Evolutionary conservation across 1,284 basidiomycete genomes (phyloP).

Genomic region (Ustilago sp.): DNA sequence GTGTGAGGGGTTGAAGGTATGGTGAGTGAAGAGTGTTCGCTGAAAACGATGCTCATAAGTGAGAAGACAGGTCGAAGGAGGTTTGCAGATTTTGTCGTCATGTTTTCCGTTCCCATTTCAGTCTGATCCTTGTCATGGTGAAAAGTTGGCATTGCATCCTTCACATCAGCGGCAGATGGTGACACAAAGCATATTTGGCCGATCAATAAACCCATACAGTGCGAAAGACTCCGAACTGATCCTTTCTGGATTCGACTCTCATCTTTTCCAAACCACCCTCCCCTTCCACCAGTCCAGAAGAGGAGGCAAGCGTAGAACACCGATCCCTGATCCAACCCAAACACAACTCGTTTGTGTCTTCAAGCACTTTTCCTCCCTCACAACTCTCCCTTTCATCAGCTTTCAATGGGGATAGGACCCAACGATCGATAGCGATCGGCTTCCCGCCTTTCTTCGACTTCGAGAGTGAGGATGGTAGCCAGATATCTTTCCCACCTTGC

Average conservation of each 20-base stretch:
- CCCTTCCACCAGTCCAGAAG: background rate
- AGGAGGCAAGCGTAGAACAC: background rate
- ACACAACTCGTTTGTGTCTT: background rate
- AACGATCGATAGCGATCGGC: slow-evolving; percentile 17
- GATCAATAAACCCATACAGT: slow-evolving; percentile 33
- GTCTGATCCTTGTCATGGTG: background rate
- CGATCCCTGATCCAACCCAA: slow-evolving; percentile 19
- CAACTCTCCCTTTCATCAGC: slow-evolving; percentile 28
- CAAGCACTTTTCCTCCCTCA: background rate
- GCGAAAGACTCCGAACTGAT: slow-evolving; percentile 35
- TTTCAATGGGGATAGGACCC: slow-evolving; percentile 30
- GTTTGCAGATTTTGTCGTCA: background rate
- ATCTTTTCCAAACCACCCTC: no score
- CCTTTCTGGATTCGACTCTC: slow-evolving; percentile 12
- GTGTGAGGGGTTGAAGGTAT: no score
- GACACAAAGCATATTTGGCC: background rate
- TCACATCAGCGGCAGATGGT: no score
- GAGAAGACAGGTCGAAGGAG: no score
- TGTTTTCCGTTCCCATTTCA: background rate
- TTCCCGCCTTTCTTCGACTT: background rate
- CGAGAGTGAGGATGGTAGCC: slow-evolving; percentile 1
- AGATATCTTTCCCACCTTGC: background rate
- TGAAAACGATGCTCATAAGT: no score
- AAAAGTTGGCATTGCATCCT: background rate
- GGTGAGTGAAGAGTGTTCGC: no score